Evolutionary conservation across 2,329 filamentous ascomycete species (phyloP).

Genomic region (Trichoderma pleuroti): DNA sequence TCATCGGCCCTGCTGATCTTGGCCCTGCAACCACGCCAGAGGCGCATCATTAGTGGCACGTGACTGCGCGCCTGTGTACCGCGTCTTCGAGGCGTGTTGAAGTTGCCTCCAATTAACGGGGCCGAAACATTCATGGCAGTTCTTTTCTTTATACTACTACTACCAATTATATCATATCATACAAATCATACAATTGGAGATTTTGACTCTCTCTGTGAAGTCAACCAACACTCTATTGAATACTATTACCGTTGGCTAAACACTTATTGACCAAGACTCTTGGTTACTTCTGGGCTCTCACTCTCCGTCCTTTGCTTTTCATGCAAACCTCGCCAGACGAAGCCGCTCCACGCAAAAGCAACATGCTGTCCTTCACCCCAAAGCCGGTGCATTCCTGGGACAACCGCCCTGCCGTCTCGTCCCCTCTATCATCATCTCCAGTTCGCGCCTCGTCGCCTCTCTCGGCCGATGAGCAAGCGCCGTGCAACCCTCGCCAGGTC

Average conservation of each 20-base stretch:
- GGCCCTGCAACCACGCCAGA: neutral
- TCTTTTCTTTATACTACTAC: neutral
- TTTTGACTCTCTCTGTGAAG: neutral
- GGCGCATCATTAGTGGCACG: conserved; percentile 7
- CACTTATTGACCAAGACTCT: neutral
- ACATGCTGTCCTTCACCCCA: conserved; percentile 43
- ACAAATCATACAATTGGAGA: neutral
- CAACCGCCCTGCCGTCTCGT: conserved; percentile 48
- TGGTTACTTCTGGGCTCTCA: neutral
- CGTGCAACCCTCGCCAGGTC: conserved; percentile 37
- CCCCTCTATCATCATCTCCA: conserved; percentile 58
- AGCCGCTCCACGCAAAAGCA: conserved; percentile 24
- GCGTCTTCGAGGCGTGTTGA: conserved; percentile 17
- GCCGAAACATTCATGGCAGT: neutral
- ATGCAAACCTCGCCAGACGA: conserved; percentile 36
- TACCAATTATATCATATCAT: neutral
- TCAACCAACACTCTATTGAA: neutral
- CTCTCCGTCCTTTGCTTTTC: neutral
- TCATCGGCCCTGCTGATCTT: neutral
- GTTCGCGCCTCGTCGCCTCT: conserved; percentile 50
- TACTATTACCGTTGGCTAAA: neutral
- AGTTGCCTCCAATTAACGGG: neutral
- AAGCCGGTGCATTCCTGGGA: conserved; percentile 45
- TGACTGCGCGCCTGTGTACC: conserved; percentile 17
- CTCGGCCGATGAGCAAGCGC: conserved; percentile 42